These are phyloP conservation scores for Cucurbita moschata DNA, from an alignment of 306 rosid genomes.

Conservation along the genomic window DNA sequence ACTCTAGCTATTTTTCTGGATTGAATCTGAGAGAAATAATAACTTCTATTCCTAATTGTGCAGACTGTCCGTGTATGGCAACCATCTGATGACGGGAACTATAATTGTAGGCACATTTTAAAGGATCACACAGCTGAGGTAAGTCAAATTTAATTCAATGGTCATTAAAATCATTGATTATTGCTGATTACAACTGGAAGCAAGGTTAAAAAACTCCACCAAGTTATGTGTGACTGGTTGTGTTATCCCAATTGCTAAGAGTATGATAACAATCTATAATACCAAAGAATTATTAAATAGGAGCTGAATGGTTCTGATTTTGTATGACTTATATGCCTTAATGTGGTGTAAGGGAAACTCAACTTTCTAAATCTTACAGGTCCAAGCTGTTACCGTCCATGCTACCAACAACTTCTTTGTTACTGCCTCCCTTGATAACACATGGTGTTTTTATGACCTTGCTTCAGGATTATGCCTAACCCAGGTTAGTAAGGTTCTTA, in stretches of 20 bases:
- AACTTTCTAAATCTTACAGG: constrained; percentile 32
- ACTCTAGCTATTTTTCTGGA: neutral
- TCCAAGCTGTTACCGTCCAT: constrained; percentile 96
- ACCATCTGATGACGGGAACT: constrained; percentile 65
- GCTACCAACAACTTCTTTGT: constrained; percentile 88
- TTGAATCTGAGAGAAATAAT: neutral
- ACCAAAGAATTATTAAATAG: neutral
- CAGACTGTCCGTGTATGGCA: constrained; percentile 97
- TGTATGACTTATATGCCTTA: neutral
- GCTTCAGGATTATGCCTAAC: constrained; percentile 84
- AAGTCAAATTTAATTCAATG: constrained; percentile 2
- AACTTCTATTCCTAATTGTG: constrained; percentile 5
- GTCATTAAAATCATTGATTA: neutral
- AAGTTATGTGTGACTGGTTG: neutral
- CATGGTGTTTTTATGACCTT: constrained; percentile 93
- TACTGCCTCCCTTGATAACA: constrained; percentile 88
- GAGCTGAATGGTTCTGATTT: neutral
- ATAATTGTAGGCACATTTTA: constrained; percentile 57
- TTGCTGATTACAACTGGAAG: neutral
- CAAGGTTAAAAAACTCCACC: neutral
- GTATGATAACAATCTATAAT: neutral
- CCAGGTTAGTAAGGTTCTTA: constrained; percentile 39
- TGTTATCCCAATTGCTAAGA: neutral
- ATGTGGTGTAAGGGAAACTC: neutral
- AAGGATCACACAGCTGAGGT: constrained; percentile 93